Evolutionary conservation across 768 basidiomycete genomes (phyloP).

Genomic region (Multifurca ochricompacta): DNA sequence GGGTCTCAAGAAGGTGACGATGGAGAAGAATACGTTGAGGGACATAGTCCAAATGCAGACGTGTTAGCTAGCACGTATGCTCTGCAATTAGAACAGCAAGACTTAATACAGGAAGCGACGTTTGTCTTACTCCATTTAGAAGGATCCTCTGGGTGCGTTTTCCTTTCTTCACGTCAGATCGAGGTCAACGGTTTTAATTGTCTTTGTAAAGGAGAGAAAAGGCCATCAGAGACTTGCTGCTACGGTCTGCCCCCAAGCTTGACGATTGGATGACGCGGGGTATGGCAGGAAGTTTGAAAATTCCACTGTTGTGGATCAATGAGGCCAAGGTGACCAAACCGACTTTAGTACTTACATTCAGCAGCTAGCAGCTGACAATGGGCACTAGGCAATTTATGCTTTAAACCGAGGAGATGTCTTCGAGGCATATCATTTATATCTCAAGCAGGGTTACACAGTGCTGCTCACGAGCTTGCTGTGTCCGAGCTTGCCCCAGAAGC

Average conservation of each 20-base stretch:
- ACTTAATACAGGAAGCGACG: constrained; percentile 75
- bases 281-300: constrained; percentile 64
- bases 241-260: constrained; percentile 54
- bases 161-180: constrained; percentile 24
- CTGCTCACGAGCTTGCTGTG: constrained; percentile 81
- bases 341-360: neutral
- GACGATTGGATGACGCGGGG: constrained; percentile 71
- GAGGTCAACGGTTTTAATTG: neutral
- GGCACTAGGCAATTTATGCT: constrained; percentile 64
- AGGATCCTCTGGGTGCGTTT: constrained; percentile 66
- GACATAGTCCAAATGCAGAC: constrained; percentile 81
- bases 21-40: constrained; percentile 47
- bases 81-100: constrained; percentile 72
- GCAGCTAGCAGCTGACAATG: constrained; percentile 2
- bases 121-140: constrained; percentile 90
- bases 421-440: constrained; percentile 69
- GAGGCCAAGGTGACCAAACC: constrained; percentile 64
- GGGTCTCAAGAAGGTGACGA: constrained; percentile 35
- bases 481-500: constrained; percentile 85
- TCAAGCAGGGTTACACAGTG: constrained; percentile 61
- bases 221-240: constrained; percentile 73
- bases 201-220: constrained; percentile 56
- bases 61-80: constrained; percentile 79
- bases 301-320: constrained; percentile 83
- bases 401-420: constrained; percentile 54